A percentile compares a stretch with the other conserved stretches of the same genome.
These are phyloP conservation scores for Erysimum cheiri DNA, from an alignment of 441 rosid genomes.

Conservation along the genomic window DNA sequence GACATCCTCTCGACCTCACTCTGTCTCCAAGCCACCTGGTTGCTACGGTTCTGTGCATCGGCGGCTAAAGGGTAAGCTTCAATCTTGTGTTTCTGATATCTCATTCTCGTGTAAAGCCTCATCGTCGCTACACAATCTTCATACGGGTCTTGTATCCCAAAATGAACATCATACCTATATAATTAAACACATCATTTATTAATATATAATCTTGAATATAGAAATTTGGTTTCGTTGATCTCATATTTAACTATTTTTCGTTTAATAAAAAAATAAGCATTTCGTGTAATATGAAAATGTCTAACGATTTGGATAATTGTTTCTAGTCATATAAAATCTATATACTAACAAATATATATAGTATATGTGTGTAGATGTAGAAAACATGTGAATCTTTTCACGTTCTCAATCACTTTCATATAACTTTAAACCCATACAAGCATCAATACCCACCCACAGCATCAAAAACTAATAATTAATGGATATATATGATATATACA, in stretches of 20 bases:
- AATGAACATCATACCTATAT: conserved; percentile 75
- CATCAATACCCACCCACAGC: conserved; percentile 30
- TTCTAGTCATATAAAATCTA: neutral
- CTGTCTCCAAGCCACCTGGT: conserved; percentile 76
- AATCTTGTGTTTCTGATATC: conserved; percentile 61
- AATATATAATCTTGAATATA: conserved; percentile 6
- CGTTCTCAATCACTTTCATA: conserved; percentile 24
- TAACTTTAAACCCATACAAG: conserved; percentile 38
- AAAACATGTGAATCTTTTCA: conserved; percentile 29
- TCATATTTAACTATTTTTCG: neutral
- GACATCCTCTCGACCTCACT: conserved; percentile 77
- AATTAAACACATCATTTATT: neutral
- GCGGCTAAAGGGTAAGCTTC: conserved; percentile 72
- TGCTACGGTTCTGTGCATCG: conserved; percentile 76
- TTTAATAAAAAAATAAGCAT: too few species aligned
- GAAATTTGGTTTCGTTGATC: neutral
- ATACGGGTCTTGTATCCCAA: conserved; percentile 77
- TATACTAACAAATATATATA: neutral
- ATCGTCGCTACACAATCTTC: conserved; percentile 89
- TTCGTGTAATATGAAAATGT: neutral
- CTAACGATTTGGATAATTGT: neutral
- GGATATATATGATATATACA: neutral
- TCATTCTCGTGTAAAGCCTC: conserved; percentile 91
- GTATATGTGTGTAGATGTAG: neutral
- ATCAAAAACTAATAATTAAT: neutral